Conservation (phyloP, 306 rosid genomes). For the Albizia julibrissin region DNA sequence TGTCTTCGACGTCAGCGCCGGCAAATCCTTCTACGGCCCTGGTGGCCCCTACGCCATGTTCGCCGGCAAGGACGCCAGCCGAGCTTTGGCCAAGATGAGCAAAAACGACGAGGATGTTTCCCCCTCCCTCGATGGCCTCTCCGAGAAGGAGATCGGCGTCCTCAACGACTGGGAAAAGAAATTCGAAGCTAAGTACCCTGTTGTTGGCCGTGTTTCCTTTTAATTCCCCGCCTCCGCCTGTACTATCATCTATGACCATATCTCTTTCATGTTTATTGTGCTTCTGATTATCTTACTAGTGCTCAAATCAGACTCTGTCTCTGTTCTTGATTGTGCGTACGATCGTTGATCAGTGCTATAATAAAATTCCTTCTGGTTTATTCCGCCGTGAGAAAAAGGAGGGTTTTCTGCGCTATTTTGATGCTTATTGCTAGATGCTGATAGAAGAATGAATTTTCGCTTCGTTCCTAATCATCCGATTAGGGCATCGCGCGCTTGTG, state of each 20-base stretch:
- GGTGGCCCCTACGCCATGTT: slow-evolving; percentile 91
- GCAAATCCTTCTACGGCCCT: slow-evolving; percentile 89
- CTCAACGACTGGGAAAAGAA: slow-evolving; percentile 94
- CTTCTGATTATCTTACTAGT: neutral
- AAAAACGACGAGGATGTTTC: slow-evolving; percentile 76
- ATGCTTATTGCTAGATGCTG: neutral
- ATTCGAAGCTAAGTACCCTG: slow-evolving; percentile 90
- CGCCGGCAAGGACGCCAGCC: slow-evolving; percentile 95
- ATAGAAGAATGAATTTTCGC: neutral
- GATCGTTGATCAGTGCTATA: neutral
- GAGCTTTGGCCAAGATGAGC: slow-evolving; percentile 97
- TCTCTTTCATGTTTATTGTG: neutral
- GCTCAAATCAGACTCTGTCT: neutral
- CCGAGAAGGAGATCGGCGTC: slow-evolving; percentile 94
- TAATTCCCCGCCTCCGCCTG: slow-evolving; percentile 6
- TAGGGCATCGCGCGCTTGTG: neutral
- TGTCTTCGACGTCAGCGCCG: slow-evolving; percentile 80
- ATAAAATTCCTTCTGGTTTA: neutral
- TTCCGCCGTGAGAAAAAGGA: neutral
- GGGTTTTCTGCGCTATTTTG: neutral
- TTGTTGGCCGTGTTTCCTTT: slow-evolving; percentile 67
- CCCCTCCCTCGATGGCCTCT: slow-evolving; percentile 74
- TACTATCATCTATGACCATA: neutral
- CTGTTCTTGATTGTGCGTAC: neutral
- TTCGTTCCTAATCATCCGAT: neutral